Percentiles rank a stretch among this genome's conserved stretches.
Evolutionary conservation across 306 rosid species (phyloP).

Genomic region (Rosa multiflora): DNA sequence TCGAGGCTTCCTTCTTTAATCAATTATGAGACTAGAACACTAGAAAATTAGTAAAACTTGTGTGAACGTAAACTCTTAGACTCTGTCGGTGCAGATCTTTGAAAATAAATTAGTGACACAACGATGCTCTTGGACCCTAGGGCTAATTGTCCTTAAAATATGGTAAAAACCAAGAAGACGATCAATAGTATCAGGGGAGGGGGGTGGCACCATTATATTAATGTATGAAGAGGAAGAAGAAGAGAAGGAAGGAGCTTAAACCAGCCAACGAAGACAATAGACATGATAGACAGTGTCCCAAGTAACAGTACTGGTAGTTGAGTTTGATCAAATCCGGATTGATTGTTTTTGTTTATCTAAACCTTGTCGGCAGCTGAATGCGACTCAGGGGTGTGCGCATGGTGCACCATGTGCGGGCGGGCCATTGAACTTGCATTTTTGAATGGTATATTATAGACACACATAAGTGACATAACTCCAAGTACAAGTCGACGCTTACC

Average conservation of each 20-base stretch:
- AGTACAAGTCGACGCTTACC: no score
- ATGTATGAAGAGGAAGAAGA: conserved; percentile 4
- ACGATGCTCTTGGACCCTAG: background rate
- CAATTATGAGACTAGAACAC: background rate
- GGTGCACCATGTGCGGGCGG: conserved; percentile 1
- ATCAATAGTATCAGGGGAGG: background rate
- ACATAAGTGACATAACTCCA: no score
- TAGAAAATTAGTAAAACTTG: background rate
- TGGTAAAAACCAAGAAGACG: background rate
- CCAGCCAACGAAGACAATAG: background rate
- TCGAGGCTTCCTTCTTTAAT: background rate
- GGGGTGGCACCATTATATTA: background rate
- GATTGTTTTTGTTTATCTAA: background rate
- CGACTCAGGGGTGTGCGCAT: background rate
- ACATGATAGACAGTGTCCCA: background rate
- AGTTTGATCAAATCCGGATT: background rate
- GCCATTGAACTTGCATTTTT: conserved; percentile 1
- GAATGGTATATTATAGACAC: conserved; percentile 10
- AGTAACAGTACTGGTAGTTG: background rate
- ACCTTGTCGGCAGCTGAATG: conserved; percentile 5
- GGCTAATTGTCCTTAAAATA: background rate
- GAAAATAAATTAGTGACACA: background rate
- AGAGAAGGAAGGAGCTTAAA: conserved; percentile 12
- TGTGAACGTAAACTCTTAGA: background rate
- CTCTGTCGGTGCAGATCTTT: background rate